Evolutionary conservation across 2,329 filamentous ascomycete genomes (phyloP).

Genomic region (Ophiostoma piceae): DNA sequence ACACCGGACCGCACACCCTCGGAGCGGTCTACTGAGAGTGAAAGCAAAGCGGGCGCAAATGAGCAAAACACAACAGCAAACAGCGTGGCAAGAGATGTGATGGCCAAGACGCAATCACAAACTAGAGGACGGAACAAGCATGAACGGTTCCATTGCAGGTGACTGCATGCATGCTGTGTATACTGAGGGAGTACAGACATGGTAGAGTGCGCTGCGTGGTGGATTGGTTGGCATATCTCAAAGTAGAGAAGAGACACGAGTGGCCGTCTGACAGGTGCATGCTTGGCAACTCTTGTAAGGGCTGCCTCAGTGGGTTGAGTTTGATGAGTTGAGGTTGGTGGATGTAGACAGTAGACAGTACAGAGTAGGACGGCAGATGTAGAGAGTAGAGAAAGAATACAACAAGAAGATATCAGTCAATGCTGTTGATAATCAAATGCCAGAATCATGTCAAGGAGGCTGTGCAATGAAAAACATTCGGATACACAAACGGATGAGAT

Average conservation of each 20-base stretch:
- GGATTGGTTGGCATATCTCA: not conserved
- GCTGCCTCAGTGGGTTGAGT: not conserved
- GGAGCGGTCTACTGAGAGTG: not conserved
- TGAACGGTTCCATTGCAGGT: slow-evolving; percentile 3
- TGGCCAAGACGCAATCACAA: not conserved
- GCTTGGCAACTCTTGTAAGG: not conserved
- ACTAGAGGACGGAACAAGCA: not conserved
- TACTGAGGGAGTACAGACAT: not conserved
- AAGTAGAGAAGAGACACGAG: not conserved
- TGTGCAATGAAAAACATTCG: too few relatives aligned
- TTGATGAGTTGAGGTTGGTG: too few relatives aligned
- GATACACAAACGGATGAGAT: too few relatives aligned
- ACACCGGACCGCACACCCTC: not conserved
- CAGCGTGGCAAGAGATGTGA: not conserved
- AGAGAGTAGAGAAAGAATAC: too few relatives aligned
- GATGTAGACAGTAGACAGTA: too few relatives aligned
- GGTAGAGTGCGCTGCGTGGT: not conserved
- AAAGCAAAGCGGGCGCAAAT: too few relatives aligned
- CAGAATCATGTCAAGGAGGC: too few relatives aligned
- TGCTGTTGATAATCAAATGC: too few relatives aligned
- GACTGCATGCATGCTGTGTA: not conserved
- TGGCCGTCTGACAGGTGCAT: not conserved
- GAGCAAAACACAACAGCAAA: too few relatives aligned
- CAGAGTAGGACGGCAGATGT: too few relatives aligned
- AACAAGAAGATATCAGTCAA: too few relatives aligned